Evolutionary conservation across 2,329 filamentous ascomycete genomes (phyloP).

Genomic region (Pseudogymnoascus sp.): DNA sequence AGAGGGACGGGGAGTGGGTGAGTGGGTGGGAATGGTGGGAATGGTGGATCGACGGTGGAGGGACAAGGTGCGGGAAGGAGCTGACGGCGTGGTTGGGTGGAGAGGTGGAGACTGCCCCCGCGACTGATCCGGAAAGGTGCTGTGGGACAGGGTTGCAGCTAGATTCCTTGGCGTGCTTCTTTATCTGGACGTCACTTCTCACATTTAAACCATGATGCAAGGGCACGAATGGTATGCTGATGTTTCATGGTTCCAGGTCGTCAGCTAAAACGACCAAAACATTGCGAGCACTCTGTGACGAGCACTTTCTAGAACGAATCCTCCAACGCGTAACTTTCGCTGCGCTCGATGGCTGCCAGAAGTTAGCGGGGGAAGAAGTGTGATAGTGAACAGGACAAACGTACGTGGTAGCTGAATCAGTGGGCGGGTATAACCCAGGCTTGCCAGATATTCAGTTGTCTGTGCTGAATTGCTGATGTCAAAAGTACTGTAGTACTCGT

Average conservation of each 20-base stretch:
- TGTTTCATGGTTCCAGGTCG: not conserved
- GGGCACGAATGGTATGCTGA: not conserved
- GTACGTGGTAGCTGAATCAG: not conserved
- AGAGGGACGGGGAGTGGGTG: not conserved
- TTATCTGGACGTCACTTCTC: conserved; percentile 8
- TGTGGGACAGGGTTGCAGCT: not conserved
- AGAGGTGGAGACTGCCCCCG: not conserved
- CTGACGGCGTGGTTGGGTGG: conserved; percentile 1
- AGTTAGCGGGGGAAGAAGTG: not conserved
- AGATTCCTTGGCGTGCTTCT: not conserved
- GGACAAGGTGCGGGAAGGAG: not conserved
- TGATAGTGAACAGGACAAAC: not conserved
- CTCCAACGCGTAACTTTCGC: not conserved
- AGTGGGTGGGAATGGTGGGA: not conserved
- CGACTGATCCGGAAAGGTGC: not conserved
- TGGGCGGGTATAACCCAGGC: not conserved
- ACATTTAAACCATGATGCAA: not conserved
- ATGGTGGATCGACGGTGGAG: not conserved
- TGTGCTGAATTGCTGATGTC: not conserved
- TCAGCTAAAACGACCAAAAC: not conserved
- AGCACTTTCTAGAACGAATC: not conserved
- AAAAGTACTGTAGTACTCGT: not conserved
- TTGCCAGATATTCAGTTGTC: not conserved
- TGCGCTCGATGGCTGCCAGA: not conserved
- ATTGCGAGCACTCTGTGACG: not conserved